phyloP scores from a whole-genome alignment of 202 grass and related monocot species.

The Brachypodium distachyon region DNA sequence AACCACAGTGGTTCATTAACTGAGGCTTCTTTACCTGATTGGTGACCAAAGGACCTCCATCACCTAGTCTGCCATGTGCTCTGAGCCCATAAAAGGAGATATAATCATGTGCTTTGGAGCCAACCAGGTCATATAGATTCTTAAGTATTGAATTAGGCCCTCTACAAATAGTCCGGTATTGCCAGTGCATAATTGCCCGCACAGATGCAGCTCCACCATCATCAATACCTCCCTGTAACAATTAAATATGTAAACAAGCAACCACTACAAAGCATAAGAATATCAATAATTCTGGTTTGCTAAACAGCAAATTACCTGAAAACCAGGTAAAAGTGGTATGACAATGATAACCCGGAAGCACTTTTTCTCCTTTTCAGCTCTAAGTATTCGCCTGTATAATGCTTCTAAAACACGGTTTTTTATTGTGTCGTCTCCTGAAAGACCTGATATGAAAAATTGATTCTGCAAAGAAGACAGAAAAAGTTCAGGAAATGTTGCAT shows the following conservation, averaged over 20 bases:
- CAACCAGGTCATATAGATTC: conserved; percentile 73
- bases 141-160: conserved; percentile 93
- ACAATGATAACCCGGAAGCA: conserved; percentile 68
- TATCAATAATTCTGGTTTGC: neutral
- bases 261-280: neutral
- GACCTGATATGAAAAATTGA: conserved; percentile 95
- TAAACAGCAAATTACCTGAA: conserved; percentile 53
- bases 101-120: conserved; percentile 80
- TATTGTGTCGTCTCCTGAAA: conserved; percentile 84
- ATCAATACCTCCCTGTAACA: conserved; percentile 92
- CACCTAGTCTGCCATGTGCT: conserved; percentile 64
- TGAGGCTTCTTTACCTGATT: conserved; percentile 56
- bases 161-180: conserved; percentile 92
- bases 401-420: conserved; percentile 91
- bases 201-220: conserved; percentile 91
- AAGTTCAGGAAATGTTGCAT: neutral
- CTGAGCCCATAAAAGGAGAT: conserved; percentile 93
- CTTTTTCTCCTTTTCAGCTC: conserved; percentile 76
- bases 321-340: conserved; percentile 92
- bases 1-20: neutral
- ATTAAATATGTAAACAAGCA: conserved; percentile 23
- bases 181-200: conserved; percentile 98
- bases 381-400: conserved; percentile 71
- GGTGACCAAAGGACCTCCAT: conserved; percentile 72
- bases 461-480: conserved; percentile 74